phyloP scores from a whole-genome alignment of 352 stramenopile species.

The Phytophthora megakarya region DNA sequence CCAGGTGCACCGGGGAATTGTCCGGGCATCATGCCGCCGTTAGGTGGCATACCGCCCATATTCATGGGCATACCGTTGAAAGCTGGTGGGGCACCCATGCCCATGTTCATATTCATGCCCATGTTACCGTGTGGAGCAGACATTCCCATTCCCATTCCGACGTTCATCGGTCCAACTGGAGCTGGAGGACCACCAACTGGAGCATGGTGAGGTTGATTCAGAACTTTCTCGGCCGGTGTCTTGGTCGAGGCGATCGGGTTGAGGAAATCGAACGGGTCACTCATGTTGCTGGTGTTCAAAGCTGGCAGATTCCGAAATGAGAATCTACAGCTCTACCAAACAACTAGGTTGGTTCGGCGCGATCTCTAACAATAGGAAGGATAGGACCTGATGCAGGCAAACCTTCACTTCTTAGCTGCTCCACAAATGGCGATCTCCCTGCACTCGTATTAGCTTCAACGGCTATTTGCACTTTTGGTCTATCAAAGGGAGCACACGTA shows the following conservation, averaged over 20 bases:
- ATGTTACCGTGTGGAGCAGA: constrained; percentile 19
- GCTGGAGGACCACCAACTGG: constrained; percentile 34
- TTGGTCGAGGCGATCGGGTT: constrained; percentile 79
- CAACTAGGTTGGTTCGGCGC: too few relatives aligned
- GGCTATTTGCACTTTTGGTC: neutral
- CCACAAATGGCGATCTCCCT: neutral
- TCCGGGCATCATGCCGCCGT: constrained; percentile 29
- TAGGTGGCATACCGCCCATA: constrained; percentile 33
- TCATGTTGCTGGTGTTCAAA: constrained; percentile 45
- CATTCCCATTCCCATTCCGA: constrained; percentile 29
- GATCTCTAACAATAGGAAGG: constrained; percentile 19
- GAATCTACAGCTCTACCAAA: neutral
- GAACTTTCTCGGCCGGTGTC: constrained; percentile 46
- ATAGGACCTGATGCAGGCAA: constrained; percentile 10
- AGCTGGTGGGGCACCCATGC: constrained; percentile 19
- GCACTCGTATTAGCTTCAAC: constrained; percentile 11
- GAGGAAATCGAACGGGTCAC: constrained; percentile 75
- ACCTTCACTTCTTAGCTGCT: constrained; percentile 22
- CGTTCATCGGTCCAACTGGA: constrained; percentile 32
- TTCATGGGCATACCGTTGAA: constrained; percentile 31
- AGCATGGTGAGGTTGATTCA: constrained; percentile 28
- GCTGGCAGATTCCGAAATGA: constrained; percentile 32
- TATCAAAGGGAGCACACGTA: neutral
- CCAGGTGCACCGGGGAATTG: constrained; percentile 23
- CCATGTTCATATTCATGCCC: constrained; percentile 34